Percentiles rank a stretch among this genome's conserved stretches.
Evolutionary conservation across 2,329 filamentous ascomycete genomes (phyloP).

Genomic region (Lachnellula occidentalis): DNA sequence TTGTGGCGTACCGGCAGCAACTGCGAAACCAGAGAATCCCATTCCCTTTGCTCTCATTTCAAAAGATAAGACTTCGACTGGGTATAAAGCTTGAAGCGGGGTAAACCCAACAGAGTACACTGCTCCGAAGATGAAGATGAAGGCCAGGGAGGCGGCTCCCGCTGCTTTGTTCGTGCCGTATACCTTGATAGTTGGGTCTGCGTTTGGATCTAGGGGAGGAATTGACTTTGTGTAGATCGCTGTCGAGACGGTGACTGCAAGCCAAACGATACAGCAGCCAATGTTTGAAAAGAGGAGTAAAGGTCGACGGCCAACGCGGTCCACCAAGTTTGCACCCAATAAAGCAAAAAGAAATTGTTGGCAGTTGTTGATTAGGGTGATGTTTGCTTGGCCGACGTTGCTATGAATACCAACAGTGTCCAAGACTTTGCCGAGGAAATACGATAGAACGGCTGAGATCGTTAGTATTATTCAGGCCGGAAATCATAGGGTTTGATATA

Average conservation of each 20-base stretch:
- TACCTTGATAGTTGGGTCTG: conserved; percentile 6
- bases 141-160: conserved; percentile 41
- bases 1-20: conserved; percentile 29
- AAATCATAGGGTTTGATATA: conserved; percentile 4
- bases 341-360: conserved; percentile 51
- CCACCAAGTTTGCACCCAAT: conserved; percentile 50
- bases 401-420: conserved; percentile 44
- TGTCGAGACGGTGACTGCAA: conserved; percentile 42
- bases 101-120: conserved; percentile 45
- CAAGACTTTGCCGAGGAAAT: conserved; percentile 49
- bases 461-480: conserved; percentile 7
- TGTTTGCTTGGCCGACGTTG: conserved; percentile 45
- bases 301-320: conserved; percentile 53
- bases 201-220: conserved; percentile 5
- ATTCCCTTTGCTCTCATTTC: conserved; percentile 52
- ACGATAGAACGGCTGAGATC: conserved; percentile 37
- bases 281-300: conserved; percentile 46
- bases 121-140: conserved; percentile 50
- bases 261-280: conserved; percentile 44
- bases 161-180: conserved; percentile 24
- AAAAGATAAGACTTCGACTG: conserved; percentile 48
- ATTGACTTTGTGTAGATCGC: conserved; percentile 25
- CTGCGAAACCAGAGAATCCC: conserved; percentile 41
- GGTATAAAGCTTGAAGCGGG: conserved; percentile 43
- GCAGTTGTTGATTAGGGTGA: conserved; percentile 49